Conservation (phyloP, 2,329 filamentous ascomycete species). For the Cercospora canescens region DNA sequence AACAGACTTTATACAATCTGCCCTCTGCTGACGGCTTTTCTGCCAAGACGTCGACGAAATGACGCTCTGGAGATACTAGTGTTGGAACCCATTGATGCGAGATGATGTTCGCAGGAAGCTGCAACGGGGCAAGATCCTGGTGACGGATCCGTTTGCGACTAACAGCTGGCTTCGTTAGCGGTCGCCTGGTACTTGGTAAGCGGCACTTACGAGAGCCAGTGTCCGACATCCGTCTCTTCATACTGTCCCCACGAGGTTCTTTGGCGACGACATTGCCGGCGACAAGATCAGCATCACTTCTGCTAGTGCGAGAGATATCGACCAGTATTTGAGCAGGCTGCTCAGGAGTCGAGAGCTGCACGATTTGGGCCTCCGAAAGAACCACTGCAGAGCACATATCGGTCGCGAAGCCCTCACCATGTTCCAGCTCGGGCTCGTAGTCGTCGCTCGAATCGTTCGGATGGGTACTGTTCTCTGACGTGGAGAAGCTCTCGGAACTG, state of each 20-base stretch:
- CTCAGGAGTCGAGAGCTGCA: background rate
- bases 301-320: background rate
- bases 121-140: background rate
- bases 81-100: constrained; percentile 2
- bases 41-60: constrained; percentile 10
- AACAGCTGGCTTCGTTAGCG: background rate
- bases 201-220: background rate
- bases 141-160: background rate
- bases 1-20: constrained; percentile 14
- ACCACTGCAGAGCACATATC: background rate
- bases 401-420: background rate
- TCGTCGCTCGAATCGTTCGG: background rate
- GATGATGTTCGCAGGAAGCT: background rate
- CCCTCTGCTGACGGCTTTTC: constrained; percentile 5
- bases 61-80: constrained; percentile 12
- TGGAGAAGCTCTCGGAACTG: background rate
- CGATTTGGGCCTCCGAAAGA: background rate
- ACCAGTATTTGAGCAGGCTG: background rate
- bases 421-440: background rate
- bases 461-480: background rate
- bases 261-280: background rate
- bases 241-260: background rate
- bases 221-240: background rate
- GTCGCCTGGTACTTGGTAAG: background rate
- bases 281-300: background rate